Evolutionary conservation across 768 basidiomycete genomes (phyloP), one percentile per base, ranked within the genome.

Genomic region (Mrakia gelida): DNA sequence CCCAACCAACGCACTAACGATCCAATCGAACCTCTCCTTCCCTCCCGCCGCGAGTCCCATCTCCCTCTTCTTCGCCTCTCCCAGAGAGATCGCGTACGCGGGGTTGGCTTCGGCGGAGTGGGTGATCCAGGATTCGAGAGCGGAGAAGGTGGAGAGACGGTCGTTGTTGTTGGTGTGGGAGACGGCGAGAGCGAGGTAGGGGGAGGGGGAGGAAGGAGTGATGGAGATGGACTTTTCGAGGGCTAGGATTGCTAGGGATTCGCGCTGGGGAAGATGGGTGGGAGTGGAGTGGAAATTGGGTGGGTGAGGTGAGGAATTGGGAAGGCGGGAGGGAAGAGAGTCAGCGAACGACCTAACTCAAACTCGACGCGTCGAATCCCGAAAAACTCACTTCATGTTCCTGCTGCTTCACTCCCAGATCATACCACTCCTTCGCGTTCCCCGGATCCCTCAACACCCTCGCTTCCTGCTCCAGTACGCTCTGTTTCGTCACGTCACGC

Each of bases 401-500:
- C 84, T 99, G 97, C 82, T 98, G 97, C 84, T 93, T 95, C 71
- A 99, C 91, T 34, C 97, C 97, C 71, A 98, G 90, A 80, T 92
- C 89, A 82, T 89, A 95, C 97, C 97, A 99, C 13, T 91, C 91
- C 52, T 85, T 80, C 6, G 92, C 90, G 81, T 92, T 88, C 13
- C 83, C 85, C 79, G 91, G 90, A 81, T 94, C 88, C 59, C 88
- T 88, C 82, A 96, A 93, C 21, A 96, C 94, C 34, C 88, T 88
- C 10, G 96, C 96, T 85, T 99, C 96, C 18, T 94, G 87, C 83
- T 94, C 91, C 43, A 98, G 86, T 13, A 98, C 90, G 80, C 88
- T 92, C 94, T 98, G 59, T 23, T 38, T 43, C 45, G 56, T 13
- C 18, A 32, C 49, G 26, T n/a, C n/a, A 41, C 21, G 28, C 67